These are phyloP conservation scores for Astrocystis sublimbata DNA, from an alignment of 495 filamentous ascomycete genomes.

Conservation along the genomic window DNA sequence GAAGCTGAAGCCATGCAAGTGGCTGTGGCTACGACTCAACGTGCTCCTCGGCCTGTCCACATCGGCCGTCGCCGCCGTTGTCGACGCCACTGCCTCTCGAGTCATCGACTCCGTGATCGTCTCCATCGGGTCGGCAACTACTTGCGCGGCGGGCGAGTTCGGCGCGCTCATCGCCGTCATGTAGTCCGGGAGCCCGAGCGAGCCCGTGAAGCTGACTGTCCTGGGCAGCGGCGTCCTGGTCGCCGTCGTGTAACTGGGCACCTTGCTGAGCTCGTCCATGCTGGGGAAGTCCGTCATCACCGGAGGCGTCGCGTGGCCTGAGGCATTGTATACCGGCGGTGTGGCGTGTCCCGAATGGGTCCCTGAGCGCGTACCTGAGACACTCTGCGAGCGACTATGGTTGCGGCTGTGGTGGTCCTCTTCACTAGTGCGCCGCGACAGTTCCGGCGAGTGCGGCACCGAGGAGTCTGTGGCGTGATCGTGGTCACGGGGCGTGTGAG, in stretches of 20 bases:
- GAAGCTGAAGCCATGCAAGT: conserved; percentile 32
- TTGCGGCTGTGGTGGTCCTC: conserved; percentile 49
- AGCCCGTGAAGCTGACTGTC: conserved; percentile 25
- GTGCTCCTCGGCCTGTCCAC: conserved; percentile 25
- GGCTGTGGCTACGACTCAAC: conserved; percentile 21
- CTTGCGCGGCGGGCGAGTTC: conserved; percentile 29
- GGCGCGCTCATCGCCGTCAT: conserved; percentile 43
- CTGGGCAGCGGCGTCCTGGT: conserved; percentile 58
- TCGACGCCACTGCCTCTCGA: not conserved
- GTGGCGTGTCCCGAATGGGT: conserved; percentile 58
- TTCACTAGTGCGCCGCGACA: conserved; percentile 63
- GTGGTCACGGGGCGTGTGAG: conserved; percentile 28
- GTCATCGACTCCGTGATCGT: conserved; percentile 34
- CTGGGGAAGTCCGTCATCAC: conserved; percentile 65
- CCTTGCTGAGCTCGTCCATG: conserved; percentile 65
- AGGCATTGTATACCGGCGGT: conserved; percentile 59
- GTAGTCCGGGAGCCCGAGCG: conserved; percentile 43
- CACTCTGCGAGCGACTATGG: no score
- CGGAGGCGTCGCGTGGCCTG: conserved; percentile 56
- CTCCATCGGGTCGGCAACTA: conserved; percentile 34
- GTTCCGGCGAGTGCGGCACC: conserved; percentile 35
- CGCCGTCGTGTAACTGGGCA: conserved; percentile 81
- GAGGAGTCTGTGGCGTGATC: conserved; percentile 32
- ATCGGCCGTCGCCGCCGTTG: conserved; percentile 5
- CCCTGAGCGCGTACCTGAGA: no score